Conservation (phyloP, 2,329 filamentous ascomycete genomes). For the Monosporascus ibericus region DNA sequence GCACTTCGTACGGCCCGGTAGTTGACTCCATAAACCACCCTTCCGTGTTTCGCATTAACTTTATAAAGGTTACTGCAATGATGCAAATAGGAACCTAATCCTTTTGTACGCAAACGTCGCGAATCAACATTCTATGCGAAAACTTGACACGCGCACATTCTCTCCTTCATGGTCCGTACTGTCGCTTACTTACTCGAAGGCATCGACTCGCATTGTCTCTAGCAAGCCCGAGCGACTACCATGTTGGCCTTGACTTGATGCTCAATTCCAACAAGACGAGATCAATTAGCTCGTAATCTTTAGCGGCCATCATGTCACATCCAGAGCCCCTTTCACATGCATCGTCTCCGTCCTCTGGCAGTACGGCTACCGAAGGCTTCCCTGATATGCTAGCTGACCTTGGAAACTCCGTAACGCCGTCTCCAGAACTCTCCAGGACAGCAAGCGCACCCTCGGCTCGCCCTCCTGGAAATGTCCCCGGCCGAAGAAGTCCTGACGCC, state of each 20-base stretch:
- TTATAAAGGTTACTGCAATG: too few species aligned
- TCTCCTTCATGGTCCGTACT: too few species aligned
- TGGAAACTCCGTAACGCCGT: neutral
- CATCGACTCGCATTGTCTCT: too few species aligned
- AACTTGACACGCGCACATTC: too few species aligned
- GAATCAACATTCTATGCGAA: too few species aligned
- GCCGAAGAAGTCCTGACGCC: constrained; percentile 7
- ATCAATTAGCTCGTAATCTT: neutral
- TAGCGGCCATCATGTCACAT: constrained; percentile 11
- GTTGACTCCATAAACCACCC: too few species aligned
- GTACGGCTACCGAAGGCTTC: constrained; percentile 15
- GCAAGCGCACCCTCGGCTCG: constrained; percentile 6
- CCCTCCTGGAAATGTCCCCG: constrained; percentile 1
- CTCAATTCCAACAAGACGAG: neutral
- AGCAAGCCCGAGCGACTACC: too few species aligned
- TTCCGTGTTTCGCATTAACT: too few species aligned
- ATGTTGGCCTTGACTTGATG: neutral
- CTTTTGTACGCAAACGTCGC: too few species aligned
- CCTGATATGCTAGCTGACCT: constrained; percentile 10
- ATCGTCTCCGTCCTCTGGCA: constrained; percentile 10
- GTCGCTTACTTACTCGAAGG: too few species aligned
- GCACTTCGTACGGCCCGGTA: too few species aligned
- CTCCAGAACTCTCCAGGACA: constrained; percentile 2
- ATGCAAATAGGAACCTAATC: too few species aligned
- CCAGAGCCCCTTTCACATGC: neutral